phyloP scores from a whole-genome alignment of 306 rosid genomes.

The Parietaria judaica region DNA sequence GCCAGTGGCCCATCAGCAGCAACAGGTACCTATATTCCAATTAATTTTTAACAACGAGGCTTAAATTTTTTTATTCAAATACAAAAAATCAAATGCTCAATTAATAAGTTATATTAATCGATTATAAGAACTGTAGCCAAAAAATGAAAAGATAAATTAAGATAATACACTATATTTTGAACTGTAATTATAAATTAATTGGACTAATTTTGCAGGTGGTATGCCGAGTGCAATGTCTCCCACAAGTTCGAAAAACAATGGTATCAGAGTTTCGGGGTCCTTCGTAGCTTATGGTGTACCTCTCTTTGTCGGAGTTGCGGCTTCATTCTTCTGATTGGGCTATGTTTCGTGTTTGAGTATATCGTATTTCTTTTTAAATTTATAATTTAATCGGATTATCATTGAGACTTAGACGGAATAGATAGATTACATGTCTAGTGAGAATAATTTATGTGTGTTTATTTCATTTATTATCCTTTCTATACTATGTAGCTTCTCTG shows the following conservation, averaged over 20 bases:
- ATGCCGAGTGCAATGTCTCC: constrained; percentile 11
- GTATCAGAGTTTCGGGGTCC: constrained; percentile 12
- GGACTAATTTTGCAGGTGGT: not conserved
- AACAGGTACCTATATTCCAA: too few relatives aligned
- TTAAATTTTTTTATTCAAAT: too few relatives aligned
- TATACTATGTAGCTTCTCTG: not conserved
- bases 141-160: too few relatives aligned
- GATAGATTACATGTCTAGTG: not conserved
- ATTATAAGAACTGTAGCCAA: too few relatives aligned
- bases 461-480: not conserved
- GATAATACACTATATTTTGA: too few relatives aligned
- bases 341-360: not conserved
- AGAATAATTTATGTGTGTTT: not conserved
- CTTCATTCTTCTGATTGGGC: constrained; percentile 18
- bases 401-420: constrained; percentile 4
- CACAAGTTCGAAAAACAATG: not conserved
- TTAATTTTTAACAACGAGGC: too few relatives aligned
- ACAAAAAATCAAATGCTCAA: too few relatives aligned
- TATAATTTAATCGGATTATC: constrained; percentile 4
- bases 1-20: not conserved
- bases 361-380: not conserved
- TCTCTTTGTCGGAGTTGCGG: constrained; percentile 18
- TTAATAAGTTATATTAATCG: too few relatives aligned
- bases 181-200: too few relatives aligned
- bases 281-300: constrained; percentile 5